Evolutionary conservation across 306 rosid species (phyloP).

Genomic region (Pterocarpus macrocarpus): DNA sequence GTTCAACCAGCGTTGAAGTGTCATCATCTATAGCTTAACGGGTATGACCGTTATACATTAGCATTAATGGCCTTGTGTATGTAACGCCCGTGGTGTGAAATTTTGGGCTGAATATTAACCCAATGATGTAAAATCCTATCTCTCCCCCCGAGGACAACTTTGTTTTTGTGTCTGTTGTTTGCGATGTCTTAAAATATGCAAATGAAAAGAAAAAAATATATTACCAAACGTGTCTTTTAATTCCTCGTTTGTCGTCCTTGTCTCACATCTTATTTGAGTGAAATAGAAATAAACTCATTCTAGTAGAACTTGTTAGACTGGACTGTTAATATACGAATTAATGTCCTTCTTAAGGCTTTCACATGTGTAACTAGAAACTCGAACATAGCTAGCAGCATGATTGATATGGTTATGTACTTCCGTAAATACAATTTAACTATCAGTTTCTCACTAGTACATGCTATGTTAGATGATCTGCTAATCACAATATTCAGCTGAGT

Average conservation of each 20-base stretch:
- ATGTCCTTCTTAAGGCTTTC: constrained; percentile 8
- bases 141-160: neutral
- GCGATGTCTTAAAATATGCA: neutral
- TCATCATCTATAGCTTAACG: constrained; percentile 1
- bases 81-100: constrained; percentile 26
- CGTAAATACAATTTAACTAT: neutral
- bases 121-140: neutral
- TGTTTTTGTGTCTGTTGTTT: constrained; percentile 19
- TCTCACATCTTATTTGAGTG: neutral
- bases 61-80: constrained; percentile 26
- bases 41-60: constrained; percentile 13
- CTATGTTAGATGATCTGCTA: neutral
- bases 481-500: constrained; percentile 22
- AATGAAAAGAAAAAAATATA: neutral
- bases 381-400: neutral
- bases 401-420: neutral
- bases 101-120: constrained; percentile 19
- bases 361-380: constrained; percentile 13
- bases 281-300: neutral
- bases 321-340: constrained; percentile 9
- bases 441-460: constrained; percentile 2
- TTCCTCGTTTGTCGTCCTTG: constrained; percentile 23
- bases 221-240: neutral
- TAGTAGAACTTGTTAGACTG: neutral
- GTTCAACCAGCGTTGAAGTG: constrained; percentile 12